phyloP scores from a whole-genome alignment of 306 rosid species.

The Lithocarpus polystachyus region DNA sequence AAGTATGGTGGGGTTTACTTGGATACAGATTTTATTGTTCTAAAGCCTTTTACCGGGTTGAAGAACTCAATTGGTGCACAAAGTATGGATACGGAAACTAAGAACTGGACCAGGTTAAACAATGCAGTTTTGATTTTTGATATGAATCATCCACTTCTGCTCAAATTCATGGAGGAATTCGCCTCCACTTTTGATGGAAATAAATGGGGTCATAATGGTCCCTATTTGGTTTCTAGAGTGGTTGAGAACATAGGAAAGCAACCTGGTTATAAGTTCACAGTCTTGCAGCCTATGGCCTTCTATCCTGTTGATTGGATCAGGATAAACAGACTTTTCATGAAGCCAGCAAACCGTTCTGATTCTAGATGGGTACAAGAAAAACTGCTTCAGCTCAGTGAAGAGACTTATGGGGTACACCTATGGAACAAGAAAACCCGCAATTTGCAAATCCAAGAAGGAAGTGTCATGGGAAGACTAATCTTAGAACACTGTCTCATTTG shows the following conservation, averaged over 20 bases:
- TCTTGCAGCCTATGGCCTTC: constrained; percentile 57
- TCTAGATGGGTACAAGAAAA: constrained; percentile 54
- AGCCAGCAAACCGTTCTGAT: constrained; percentile 31
- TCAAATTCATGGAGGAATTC: constrained; percentile 63
- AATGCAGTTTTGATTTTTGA: constrained; percentile 80
- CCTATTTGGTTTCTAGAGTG: constrained; percentile 80
- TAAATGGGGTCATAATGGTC: constrained; percentile 87
- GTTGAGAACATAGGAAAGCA: constrained; percentile 31
- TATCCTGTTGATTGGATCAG: constrained; percentile 63
- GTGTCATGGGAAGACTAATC: constrained; percentile 50
- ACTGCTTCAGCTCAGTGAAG: constrained; percentile 42
- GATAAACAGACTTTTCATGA: constrained; percentile 46
- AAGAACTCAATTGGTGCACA: constrained; percentile 79
- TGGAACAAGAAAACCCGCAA: constrained; percentile 73
- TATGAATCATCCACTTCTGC: constrained; percentile 71
- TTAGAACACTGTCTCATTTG: constrained; percentile 55
- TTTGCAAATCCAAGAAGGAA: constrained; percentile 58
- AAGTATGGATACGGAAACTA: constrained; percentile 34
- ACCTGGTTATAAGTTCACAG: constrained; percentile 36
- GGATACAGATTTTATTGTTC: constrained; percentile 64
- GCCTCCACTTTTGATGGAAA: constrained; percentile 69
- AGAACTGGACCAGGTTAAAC: constrained; percentile 71
- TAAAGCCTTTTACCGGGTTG: constrained; percentile 49
- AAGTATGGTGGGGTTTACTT: constrained; percentile 77
- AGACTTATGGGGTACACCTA: constrained; percentile 64